These are phyloP conservation scores for Rhynchosporium secalis DNA, from an alignment of 2,329 filamentous ascomycete species.

Conservation along the genomic window DNA sequence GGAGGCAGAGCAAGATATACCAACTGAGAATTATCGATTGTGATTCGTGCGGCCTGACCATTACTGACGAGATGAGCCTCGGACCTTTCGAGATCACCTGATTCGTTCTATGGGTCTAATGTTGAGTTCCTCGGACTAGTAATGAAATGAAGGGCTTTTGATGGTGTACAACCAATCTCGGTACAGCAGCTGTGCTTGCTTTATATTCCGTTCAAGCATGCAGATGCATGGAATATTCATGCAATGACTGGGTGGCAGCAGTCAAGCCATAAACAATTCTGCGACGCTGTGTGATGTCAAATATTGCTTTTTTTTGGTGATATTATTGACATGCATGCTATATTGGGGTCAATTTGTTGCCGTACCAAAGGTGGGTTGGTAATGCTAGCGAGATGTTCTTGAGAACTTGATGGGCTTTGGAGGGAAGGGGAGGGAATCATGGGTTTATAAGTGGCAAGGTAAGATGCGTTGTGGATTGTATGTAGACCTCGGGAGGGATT, in stretches of 20 bases:
- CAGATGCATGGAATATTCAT: slow-evolving; percentile 14
- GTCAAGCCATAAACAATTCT: slow-evolving; percentile 23
- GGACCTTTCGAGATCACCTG: slow-evolving; percentile 19
- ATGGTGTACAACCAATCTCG: too few relatives aligned
- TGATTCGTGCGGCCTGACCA: neutral
- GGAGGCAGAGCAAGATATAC: neutral
- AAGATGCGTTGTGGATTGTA: too few relatives aligned
- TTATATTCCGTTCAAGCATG: neutral
- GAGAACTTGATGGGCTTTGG: too few relatives aligned
- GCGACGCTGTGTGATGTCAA: slow-evolving; percentile 13
- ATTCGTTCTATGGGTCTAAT: slow-evolving; percentile 15
- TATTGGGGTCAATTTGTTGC: neutral
- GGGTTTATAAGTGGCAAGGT: too few relatives aligned
- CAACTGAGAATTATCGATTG: too few relatives aligned
- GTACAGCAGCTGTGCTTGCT: neutral
- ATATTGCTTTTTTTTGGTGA: slow-evolving; percentile 2
- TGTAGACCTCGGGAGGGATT: too few relatives aligned
- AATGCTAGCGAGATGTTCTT: too few relatives aligned
- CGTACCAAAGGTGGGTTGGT: too few relatives aligned
- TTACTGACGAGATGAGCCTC: neutral
- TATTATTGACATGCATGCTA: neutral
- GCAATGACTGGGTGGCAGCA: slow-evolving; percentile 7
- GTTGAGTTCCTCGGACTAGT: neutral
- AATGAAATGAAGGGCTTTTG: neutral
- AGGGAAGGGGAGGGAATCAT: too few relatives aligned